Conservation (phyloP, 257 asterid genomes). For the Primulina huaijiensis region DNA sequence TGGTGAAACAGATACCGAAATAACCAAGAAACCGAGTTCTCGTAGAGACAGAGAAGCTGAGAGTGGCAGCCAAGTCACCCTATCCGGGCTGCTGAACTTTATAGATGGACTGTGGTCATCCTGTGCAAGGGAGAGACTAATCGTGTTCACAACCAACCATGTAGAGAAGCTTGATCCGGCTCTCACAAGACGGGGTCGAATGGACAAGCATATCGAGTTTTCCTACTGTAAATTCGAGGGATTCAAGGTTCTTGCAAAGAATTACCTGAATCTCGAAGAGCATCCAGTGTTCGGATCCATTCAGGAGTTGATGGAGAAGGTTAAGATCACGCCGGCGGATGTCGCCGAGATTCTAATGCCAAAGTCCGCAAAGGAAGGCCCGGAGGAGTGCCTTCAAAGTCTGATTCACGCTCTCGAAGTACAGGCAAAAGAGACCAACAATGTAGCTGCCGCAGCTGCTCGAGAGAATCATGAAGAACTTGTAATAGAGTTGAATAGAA, state of each 20-base stretch:
- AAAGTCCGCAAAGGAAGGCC: slow-evolving; percentile 21
- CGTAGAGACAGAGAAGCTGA: not conserved
- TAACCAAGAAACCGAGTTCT: slow-evolving; percentile 1
- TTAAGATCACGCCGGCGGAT: slow-evolving; percentile 26
- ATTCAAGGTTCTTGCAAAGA: slow-evolving; percentile 30
- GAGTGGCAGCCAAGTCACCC: slow-evolving; percentile 22
- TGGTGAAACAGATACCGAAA: slow-evolving; percentile 21
- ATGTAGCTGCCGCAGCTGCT: not conserved
- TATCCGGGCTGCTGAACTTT: slow-evolving; percentile 23
- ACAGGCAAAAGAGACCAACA: not conserved
- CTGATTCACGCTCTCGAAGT: slow-evolving; percentile 22
- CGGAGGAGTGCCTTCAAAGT: slow-evolving; percentile 23
- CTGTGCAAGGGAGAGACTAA: slow-evolving; percentile 24
- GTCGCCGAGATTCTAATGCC: slow-evolving; percentile 31
- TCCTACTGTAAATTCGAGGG: slow-evolving; percentile 31
- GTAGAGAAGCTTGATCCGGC: slow-evolving; percentile 26
- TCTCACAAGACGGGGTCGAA: slow-evolving; percentile 29
- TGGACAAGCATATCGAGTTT: slow-evolving; percentile 30
- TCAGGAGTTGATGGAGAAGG: slow-evolving; percentile 19
- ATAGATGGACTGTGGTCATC: slow-evolving; percentile 22
- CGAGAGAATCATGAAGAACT: not conserved
- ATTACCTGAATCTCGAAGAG: slow-evolving; percentile 16
- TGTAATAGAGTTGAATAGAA: not conserved
- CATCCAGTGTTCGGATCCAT: slow-evolving; percentile 23
- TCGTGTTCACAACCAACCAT: slow-evolving; percentile 28